Conservation (phyloP, 2,329 filamentous ascomycete species). For the Coniochaeta sp. region DNA sequence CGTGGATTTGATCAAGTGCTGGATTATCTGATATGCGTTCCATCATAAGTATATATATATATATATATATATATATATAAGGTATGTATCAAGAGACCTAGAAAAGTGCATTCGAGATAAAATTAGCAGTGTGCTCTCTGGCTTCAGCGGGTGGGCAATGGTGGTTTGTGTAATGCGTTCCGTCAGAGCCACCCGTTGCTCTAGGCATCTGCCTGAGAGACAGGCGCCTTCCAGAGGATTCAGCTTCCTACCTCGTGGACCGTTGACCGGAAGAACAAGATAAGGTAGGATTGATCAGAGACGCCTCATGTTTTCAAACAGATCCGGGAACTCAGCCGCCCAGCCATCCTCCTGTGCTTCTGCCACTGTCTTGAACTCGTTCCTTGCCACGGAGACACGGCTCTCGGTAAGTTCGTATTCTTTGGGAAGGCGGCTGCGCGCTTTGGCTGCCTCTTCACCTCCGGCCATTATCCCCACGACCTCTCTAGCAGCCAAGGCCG, state of each 20-base stretch:
- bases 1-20: neutral
- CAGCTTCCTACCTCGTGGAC: neutral
- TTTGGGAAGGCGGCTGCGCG: neutral
- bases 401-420: neutral
- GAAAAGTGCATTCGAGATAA: too few relatives aligned
- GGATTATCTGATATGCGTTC: neutral
- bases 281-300: neutral
- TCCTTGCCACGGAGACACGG: neutral
- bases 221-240: neutral
- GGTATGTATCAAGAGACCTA: too few relatives aligned
- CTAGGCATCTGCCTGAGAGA: too few relatives aligned
- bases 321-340: neutral
- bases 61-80: too few relatives aligned
- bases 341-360: neutral
- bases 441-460: slow-evolving; percentile 18
- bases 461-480: slow-evolving; percentile 51
- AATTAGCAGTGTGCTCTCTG: too few relatives aligned
- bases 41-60: too few relatives aligned
- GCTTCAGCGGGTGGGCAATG: too few relatives aligned
- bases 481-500: slow-evolving; percentile 57
- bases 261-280: neutral
- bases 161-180: neutral
- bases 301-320: neutral
- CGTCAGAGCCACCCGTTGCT: too few relatives aligned
- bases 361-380: neutral